Percentiles rank a stretch among this genome's conserved stretches.
phyloP scores from a whole-genome alignment of 2,329 filamentous ascomycete genomes.

The Trichoderma breve region DNA sequence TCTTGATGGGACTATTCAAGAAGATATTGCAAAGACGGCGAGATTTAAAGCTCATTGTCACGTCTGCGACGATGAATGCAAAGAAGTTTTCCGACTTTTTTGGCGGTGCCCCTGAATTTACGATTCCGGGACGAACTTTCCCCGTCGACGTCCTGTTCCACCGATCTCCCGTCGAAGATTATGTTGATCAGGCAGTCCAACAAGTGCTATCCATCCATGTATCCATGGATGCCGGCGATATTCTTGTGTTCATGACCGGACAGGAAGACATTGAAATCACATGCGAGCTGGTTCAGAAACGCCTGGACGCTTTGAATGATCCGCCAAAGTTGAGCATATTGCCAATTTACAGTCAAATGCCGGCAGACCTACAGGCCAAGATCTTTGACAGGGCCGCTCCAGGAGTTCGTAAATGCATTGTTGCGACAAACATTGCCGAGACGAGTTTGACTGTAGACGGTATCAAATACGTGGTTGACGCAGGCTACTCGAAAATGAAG shows the following conservation, averaged over 20 bases:
- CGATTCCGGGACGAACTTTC: slow-evolving; percentile 93
- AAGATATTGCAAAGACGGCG: slow-evolving; percentile 87
- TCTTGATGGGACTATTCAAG: slow-evolving; percentile 95
- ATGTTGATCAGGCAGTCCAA: slow-evolving; percentile 94
- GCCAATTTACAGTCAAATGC: slow-evolving; percentile 99
- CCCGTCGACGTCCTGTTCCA: slow-evolving; percentile 97
- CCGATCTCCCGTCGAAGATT: slow-evolving; percentile 91
- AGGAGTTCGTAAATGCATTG: slow-evolving; percentile 93
- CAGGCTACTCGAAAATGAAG: slow-evolving; percentile 94
- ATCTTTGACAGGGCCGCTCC: slow-evolving; percentile 92
- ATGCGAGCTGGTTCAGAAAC: slow-evolving; percentile 86
- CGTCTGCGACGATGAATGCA: slow-evolving; percentile 97
- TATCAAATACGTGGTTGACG: slow-evolving; percentile 98
- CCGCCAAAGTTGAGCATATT: slow-evolving; percentile 92
- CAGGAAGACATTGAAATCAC: slow-evolving; percentile 98
- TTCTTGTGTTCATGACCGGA: slow-evolving; percentile 98
- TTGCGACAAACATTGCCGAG: slow-evolving; percentile 97
- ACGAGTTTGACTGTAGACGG: slow-evolving; percentile 97
- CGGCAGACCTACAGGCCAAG: slow-evolving; percentile 93
- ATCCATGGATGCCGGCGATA: slow-evolving; percentile 88
- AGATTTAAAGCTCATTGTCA: slow-evolving; percentile 95
- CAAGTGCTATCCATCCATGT: slow-evolving; percentile 95
- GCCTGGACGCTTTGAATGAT: slow-evolving; percentile 85
- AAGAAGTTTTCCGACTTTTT: slow-evolving; percentile 96
- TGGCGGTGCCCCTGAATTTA: slow-evolving; percentile 92